Conservation (phyloP, 208 protist genomes). For the Polymyxa betae region DNA sequence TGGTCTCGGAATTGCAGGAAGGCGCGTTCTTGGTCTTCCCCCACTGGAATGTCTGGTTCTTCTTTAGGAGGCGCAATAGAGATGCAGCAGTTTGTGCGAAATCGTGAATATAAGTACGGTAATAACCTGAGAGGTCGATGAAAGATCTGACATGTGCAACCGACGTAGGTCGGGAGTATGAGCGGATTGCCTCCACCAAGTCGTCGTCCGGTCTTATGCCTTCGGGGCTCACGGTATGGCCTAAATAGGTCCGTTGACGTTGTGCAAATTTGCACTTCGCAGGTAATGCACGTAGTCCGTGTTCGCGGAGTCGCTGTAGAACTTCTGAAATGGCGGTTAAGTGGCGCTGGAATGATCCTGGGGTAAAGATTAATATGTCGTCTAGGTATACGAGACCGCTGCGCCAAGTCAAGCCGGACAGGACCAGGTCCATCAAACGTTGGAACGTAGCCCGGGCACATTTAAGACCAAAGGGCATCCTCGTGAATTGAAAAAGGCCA, state of each 20-base stretch:
- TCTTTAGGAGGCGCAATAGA: neutral
- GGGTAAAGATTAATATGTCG: constrained; percentile 2
- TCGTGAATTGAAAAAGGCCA: neutral
- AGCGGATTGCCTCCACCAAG: neutral
- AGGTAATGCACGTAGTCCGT: neutral
- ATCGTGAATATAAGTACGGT: neutral
- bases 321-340: neutral
- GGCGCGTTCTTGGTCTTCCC: neutral
- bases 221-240: neutral
- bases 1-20: neutral
- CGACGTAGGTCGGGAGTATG: neutral
- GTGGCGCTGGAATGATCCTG: neutral
- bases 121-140: neutral
- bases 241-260: neutral
- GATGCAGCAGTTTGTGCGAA: neutral
- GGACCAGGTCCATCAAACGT: neutral
- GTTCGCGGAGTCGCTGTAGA: neutral
- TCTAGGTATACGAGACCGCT: neutral
- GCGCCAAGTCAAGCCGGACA: neutral
- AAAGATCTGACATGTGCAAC: neutral
- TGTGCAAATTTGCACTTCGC: neutral
- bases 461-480: neutral
- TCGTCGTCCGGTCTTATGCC: neutral
- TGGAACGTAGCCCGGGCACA: neutral
- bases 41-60: neutral